Evolutionary conservation across 2,329 filamentous ascomycete species (phyloP), one percentile per base, ranked within the genome.

Genomic region (Zasmidium citrigriseum): DNA sequence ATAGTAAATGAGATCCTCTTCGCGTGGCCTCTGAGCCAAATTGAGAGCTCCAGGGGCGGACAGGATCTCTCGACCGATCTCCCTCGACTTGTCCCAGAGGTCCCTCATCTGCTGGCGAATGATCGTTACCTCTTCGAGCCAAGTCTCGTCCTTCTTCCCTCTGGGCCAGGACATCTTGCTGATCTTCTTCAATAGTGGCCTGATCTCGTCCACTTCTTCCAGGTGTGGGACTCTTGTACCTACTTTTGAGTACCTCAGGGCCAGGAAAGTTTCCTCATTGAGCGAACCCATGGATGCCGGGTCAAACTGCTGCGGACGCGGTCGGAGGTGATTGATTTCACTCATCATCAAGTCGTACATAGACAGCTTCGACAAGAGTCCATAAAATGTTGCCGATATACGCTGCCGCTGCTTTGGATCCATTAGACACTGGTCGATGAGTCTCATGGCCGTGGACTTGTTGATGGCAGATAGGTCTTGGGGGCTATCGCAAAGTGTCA

Each of bases 111-210:
- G 24, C 4, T 48, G 20, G 4, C 53, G 45, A 10, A 27, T 24
- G 3, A 21, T 20, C 9, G n/a, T 21, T n/a, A 46, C 45, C 18
- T 24, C 29, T 4, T 21, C 24, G 12, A 9, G 24, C 53, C 53
- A 55, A 3, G 21, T 25, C 20, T 38, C 21, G 29, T 55, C 53
- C 18, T 44, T 46, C 46, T 55, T 50, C 16, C 53, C 53, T 4
- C 10, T 47, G 2, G 52, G 52, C 52, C 52, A 54, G 16, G 38
- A 44, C 14, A 22, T 22, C 38, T 54, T 25, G 52, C 24, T 11
- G 23, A 47, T n/a, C n/a, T 14, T 23, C 14, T 46, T 11, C 3
- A 54, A 24, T 22, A 54, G 23, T 3, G 12, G 2, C 14, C 16
- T 23, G 11, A 46, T 16, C 23, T 46, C 18, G n/a, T 49, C 9